Conservation (phyloP, 2,329 filamentous ascomycete genomes). For the Bipolaris sorokiniana region DNA sequence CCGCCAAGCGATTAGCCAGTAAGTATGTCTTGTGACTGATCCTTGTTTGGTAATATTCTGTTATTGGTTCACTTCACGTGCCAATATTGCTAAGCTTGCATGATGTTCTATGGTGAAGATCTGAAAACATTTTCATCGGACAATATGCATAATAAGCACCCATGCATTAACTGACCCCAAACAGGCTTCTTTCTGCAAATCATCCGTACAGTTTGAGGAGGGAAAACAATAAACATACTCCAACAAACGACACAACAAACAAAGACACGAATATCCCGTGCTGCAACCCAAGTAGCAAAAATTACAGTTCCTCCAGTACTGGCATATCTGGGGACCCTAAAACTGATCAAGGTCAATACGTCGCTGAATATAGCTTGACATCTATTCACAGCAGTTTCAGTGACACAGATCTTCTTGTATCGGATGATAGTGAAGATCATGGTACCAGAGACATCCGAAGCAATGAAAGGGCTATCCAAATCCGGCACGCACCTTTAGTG, state of each 20-base stretch:
- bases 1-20: constrained; percentile 1
- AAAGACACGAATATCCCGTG: too few species aligned
- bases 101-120: neutral
- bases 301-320: neutral
- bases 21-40: neutral
- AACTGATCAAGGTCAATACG: neutral
- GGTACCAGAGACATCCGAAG: neutral
- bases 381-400: neutral
- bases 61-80: neutral
- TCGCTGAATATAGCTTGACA: neutral
- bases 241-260: too few species aligned
- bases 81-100: neutral
- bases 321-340: neutral
- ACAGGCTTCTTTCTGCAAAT: too few species aligned
- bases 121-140: neutral
- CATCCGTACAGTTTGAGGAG: too few species aligned
- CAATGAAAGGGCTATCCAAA: neutral
- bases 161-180: too few species aligned
- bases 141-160: too few species aligned
- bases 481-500: neutral
- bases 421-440: neutral
- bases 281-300: neutral
- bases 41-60: neutral
- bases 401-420: neutral
- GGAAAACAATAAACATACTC: too few species aligned